A percentile compares a stretch with the other conserved stretches of the same genome.
phyloP scores from a whole-genome alignment of 176 grass and related monocot species.

The Eragrostis curvula region DNA sequence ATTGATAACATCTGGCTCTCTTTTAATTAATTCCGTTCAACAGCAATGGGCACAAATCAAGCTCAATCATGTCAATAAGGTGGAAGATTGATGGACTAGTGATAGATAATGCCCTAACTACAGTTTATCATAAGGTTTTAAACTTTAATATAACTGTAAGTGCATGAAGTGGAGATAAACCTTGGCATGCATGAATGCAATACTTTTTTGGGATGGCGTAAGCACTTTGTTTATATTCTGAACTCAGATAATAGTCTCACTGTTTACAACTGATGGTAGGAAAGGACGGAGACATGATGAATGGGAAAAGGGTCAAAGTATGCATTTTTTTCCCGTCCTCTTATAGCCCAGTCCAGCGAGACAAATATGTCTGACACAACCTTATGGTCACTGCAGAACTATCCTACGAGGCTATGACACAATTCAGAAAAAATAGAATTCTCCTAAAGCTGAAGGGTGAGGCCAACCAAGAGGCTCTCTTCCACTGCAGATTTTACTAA shows the following conservation, averaged over 20 bases:
- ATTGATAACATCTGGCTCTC: neutral
- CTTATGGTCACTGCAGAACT: neutral
- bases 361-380: neutral
- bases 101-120: slow-evolving; percentile 12
- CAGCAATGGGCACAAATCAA: neutral
- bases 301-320: neutral
- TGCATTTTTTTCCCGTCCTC: neutral
- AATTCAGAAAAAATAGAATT: neutral
- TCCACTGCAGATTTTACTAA: neutral
- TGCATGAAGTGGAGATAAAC: slow-evolving; percentile 10
- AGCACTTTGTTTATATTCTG: neutral
- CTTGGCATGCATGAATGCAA: neutral
- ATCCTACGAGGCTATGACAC: neutral
- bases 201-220: neutral
- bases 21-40: neutral
- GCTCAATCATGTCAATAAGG: slow-evolving; percentile 2
- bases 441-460: neutral
- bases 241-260: slow-evolving; percentile 15
- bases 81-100: slow-evolving; percentile 6
- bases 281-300: neutral
- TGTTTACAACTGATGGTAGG: neutral
- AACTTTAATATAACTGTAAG: slow-evolving; percentile 18
- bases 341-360: slow-evolving; percentile 1
- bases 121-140: slow-evolving; percentile 24
- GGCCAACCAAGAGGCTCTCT: neutral